Evolutionary conservation across 805 yeast genomes (phyloP).

Genomic region (Metschnikowia gelsemii): DNA sequence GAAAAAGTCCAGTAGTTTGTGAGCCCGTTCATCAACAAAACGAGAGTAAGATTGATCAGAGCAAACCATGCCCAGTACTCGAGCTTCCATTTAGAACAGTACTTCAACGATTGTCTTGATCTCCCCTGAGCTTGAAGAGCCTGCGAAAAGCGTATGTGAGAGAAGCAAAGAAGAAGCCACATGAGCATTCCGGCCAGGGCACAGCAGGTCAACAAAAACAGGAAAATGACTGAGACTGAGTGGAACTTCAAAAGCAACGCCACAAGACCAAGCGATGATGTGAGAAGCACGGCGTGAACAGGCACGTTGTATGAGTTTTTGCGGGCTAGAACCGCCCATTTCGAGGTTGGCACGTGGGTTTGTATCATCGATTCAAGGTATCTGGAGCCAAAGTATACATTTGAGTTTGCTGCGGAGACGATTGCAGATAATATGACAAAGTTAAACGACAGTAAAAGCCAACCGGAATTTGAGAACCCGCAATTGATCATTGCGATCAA

Average conservation of each 20-base stretch:
- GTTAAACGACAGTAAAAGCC: conserved; percentile 21
- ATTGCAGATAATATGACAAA: conserved; percentile 24
- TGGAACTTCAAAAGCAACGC: conserved; percentile 21
- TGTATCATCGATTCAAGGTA: conserved; percentile 22
- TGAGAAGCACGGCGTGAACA: conserved; percentile 20
- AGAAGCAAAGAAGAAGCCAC: conserved; percentile 26
- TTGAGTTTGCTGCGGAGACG: conserved; percentile 31
- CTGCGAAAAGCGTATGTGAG: conserved; percentile 20
- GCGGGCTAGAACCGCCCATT: conserved; percentile 10
- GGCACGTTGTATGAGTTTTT: conserved; percentile 19
- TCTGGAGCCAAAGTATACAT: conserved; percentile 28
- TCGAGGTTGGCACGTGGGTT: conserved; percentile 4
- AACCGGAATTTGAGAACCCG: conserved; percentile 15
- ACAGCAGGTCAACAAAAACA: conserved; percentile 23
- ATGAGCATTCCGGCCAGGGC: conserved; percentile 29
- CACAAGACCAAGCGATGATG: conserved; percentile 24
- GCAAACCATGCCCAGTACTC: conserved; percentile 20
- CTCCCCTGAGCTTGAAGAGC: conserved; percentile 13
- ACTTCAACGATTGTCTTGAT: conserved; percentile 6
- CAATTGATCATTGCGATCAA: conserved; percentile 23
- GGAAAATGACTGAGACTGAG: conserved; percentile 20
- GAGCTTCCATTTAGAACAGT: conserved; percentile 10
- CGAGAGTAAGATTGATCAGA: conserved; percentile 16
- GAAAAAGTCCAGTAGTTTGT: conserved; percentile 20
- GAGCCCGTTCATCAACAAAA: conserved; percentile 21